Percentiles rank a stretch among this genome's conserved stretches.
Evolutionary conservation across 2,329 filamentous ascomycete species (phyloP).

Genomic region (Leptographium procerum): DNA sequence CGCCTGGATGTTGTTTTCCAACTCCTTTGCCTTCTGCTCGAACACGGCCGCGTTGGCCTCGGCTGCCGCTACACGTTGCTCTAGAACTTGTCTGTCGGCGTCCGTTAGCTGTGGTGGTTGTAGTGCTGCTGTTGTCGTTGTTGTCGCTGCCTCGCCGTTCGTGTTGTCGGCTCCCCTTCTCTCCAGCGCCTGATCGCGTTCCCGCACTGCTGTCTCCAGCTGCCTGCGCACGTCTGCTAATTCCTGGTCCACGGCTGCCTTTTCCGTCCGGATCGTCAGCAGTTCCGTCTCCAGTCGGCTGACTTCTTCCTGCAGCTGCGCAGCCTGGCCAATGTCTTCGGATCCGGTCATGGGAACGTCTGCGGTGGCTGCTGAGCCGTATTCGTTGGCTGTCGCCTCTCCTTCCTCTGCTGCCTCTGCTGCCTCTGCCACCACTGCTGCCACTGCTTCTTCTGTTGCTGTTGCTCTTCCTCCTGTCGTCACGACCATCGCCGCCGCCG

Average conservation of each 20-base stretch:
- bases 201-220: slow-evolving; percentile 48
- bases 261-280: slow-evolving; percentile 54
- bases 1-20: slow-evolving; percentile 50
- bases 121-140: slow-evolving; percentile 15
- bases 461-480: neutral
- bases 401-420: neutral
- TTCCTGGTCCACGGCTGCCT: slow-evolving; percentile 54
- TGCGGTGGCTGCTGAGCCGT: neutral
- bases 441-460: slow-evolving; percentile 1
- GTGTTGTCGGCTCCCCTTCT: slow-evolving; percentile 3
- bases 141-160: neutral
- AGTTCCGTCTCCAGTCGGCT: slow-evolving; percentile 47
- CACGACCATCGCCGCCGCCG: neutral
- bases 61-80: slow-evolving; percentile 49
- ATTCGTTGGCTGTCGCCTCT: too few species aligned
- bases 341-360: slow-evolving; percentile 5
- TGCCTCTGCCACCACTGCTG: neutral
- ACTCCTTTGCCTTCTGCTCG: slow-evolving; percentile 50
- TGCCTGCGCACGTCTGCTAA: slow-evolving; percentile 43
- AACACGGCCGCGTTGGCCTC: slow-evolving; percentile 52
- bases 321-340: slow-evolving; percentile 37
- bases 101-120: slow-evolving; percentile 39
- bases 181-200: slow-evolving; percentile 43
- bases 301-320: slow-evolving; percentile 38
- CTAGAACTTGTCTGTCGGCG: slow-evolving; percentile 47